Evolutionary conservation across 2,329 filamentous ascomycete genomes (phyloP).

Genomic region (Aspergillus calidoustus): DNA sequence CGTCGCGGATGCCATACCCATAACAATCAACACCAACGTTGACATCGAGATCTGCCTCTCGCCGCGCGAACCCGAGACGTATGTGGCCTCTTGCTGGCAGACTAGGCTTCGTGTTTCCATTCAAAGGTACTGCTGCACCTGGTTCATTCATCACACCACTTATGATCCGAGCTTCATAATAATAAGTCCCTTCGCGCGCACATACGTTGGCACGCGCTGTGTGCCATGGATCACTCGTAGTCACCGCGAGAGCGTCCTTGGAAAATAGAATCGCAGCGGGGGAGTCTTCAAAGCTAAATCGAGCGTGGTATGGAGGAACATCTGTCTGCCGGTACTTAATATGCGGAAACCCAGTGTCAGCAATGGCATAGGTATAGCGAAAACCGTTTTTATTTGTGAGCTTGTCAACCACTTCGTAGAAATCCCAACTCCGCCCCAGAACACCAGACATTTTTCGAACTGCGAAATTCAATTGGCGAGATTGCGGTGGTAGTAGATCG

Average conservation of each 20-base stretch:
- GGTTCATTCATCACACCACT: slow-evolving; percentile 59
- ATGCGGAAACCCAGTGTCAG: slow-evolving; percentile 83
- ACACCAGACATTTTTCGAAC: slow-evolving; percentile 41
- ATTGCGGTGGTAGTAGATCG: slow-evolving; percentile 43
- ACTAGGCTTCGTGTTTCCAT: slow-evolving; percentile 23
- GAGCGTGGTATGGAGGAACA: slow-evolving; percentile 77
- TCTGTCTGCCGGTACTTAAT: slow-evolving; percentile 92
- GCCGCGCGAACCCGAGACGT: slow-evolving; percentile 53
- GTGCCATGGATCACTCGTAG: slow-evolving; percentile 89
- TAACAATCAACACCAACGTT: slow-evolving; percentile 89
- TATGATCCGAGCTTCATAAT: slow-evolving; percentile 91
- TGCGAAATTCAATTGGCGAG: slow-evolving; percentile 46
- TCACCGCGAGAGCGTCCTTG: slow-evolving; percentile 74
- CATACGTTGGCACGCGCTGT: slow-evolving; percentile 90
- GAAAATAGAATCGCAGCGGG: slow-evolving; percentile 85
- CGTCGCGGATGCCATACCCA: slow-evolving; percentile 90
- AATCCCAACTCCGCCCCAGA: slow-evolving; percentile 44
- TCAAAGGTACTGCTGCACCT: slow-evolving; percentile 24
- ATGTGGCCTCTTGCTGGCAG: slow-evolving; percentile 47
- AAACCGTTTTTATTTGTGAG: slow-evolving; percentile 74
- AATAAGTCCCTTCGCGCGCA: slow-evolving; percentile 85
- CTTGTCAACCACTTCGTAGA: slow-evolving; percentile 50
- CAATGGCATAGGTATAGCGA: slow-evolving; percentile 87
- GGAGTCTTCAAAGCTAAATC: slow-evolving; percentile 91
- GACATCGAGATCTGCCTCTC: slow-evolving; percentile 53